A percentile compares a stretch with the other conserved stretches of the same genome.
These are phyloP conservation scores for Aspergillus costaricaensis DNA, from an alignment of 2,329 filamentous ascomycete genomes.

Conservation along the genomic window DNA sequence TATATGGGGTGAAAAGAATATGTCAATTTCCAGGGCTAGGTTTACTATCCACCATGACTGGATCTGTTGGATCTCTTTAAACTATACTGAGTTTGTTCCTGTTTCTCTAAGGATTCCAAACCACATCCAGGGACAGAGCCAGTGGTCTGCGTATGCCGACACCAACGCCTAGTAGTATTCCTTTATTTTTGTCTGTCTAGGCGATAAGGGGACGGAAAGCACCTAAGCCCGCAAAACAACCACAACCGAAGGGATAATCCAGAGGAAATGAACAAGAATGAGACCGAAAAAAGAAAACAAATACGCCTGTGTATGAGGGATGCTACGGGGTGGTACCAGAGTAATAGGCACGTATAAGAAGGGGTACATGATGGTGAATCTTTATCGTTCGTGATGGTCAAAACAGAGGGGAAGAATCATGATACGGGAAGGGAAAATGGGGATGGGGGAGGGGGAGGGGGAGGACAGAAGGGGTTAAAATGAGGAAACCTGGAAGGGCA, in stretches of 20 bases:
- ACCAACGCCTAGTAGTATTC: background rate
- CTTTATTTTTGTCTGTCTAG: background rate
- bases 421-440: slow-evolving; percentile 17
- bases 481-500: slow-evolving; percentile 9
- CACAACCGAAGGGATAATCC: slow-evolving; percentile 15
- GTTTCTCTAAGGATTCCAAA: background rate
- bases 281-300: slow-evolving; percentile 23
- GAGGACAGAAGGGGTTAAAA: slow-evolving; percentile 9
- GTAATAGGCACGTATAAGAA: slow-evolving; percentile 23
- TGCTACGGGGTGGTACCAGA: slow-evolving; percentile 32
- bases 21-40: slow-evolving; percentile 13
- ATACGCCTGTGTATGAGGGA: slow-evolving; percentile 45
- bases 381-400: slow-evolving; percentile 45
- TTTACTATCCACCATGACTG: slow-evolving; percentile 12
- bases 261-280: slow-evolving; percentile 18
- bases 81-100: background rate
- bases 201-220: slow-evolving; percentile 4
- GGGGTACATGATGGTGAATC: slow-evolving; percentile 53
- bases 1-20: background rate
- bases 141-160: background rate
- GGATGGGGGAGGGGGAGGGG: slow-evolving; percentile 12
- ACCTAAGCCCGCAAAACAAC: slow-evolving; percentile 6
- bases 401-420: slow-evolving; percentile 31
- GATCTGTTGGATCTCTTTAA: background rate
- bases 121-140: background rate